Base-by-base conservation (phyloP, 1,284 basidiomycete species). In the Cryptococcus wingfieldii region DNA sequence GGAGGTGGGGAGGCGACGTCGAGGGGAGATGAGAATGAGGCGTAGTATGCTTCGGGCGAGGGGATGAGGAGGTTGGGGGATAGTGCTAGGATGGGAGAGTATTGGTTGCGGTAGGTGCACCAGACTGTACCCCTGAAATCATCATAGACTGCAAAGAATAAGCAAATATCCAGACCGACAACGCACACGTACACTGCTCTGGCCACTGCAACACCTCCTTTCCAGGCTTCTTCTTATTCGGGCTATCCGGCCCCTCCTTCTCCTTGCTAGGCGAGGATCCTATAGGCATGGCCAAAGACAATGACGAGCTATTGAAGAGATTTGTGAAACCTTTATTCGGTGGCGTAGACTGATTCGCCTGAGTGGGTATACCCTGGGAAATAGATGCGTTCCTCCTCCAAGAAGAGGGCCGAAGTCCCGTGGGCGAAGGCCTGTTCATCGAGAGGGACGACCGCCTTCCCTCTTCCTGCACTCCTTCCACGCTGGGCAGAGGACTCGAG, bases 31-130 rank as follows among this genome's bases (percentile, higher is more conserved):
- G 52, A 58, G 39, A 84, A 38, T 77, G 81, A 49, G 84, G 79
- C 13, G 82, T 80, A 10, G 81, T 83, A 77, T 1, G 70, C 60
- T 9, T 67, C 57, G 0, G 73, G 67, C 0, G 68, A 65, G 0
- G 74, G 74, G 5, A 72, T 61, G 23, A 77, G 68, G 6, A 66
- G 58, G 14, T 58, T 51, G 6, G 59, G 63, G 1, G 72, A 65
- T 12, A 77, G 51, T 61, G 90, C 86, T 25, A 86, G 80, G 63
- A 96, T 93, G 1, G 90, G 86, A 1, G 84, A 79, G 63, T 94
- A 95, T 52, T 92, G 87, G 1, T 84, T 86, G n/a, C 93, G 87
- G 76, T 96, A 97, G 0, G 92, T 95, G 52, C 92, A 82, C 88
- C 91, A 95, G 57, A 96, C 81, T 9, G 88, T 81, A 0, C 89